A percentile compares a stretch with the other conserved stretches of the same genome.
These are phyloP conservation scores for Inosperma sp. DNA, from an alignment of 768 basidiomycete genomes.

Conservation along the genomic window DNA sequence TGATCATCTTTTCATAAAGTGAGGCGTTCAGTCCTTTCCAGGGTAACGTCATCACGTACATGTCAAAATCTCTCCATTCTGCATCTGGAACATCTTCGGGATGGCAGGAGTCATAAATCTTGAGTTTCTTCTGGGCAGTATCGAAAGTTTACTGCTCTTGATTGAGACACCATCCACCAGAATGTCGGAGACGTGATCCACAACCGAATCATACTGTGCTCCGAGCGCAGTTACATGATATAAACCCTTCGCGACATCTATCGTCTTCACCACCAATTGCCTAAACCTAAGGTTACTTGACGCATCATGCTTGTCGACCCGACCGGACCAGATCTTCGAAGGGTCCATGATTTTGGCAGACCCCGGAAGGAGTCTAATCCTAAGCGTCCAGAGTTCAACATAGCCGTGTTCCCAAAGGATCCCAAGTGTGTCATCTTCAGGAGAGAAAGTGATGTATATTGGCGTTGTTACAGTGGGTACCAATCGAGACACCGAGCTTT, in stretches of 20 bases:
- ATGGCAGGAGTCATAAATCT: conserved; percentile 39
- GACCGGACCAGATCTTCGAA: conserved; percentile 32
- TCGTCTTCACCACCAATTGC: conserved; percentile 24
- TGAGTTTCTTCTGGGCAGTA: conserved; percentile 40
- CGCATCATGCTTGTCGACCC: conserved; percentile 13
- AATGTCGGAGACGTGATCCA: conserved; percentile 32
- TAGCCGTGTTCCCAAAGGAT: conserved; percentile 67
- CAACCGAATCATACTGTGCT: conserved; percentile 20
- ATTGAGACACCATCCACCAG: conserved; percentile 20
- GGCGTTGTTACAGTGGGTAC: conserved; percentile 41
- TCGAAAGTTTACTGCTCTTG: conserved; percentile 14
- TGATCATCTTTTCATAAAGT: conserved; percentile 1
- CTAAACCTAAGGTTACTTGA: conserved; percentile 25
- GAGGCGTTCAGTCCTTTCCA: too few species aligned
- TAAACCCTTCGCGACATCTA: conserved; percentile 9
- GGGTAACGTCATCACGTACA: conserved; percentile 30
- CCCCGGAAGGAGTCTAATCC: conserved; percentile 56
- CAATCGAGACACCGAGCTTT: conserved; percentile 15
- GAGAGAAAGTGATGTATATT: conserved; percentile 61
- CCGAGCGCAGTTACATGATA: conserved; percentile 39
- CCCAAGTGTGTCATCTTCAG: conserved; percentile 52
- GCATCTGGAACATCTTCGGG: conserved; percentile 36
- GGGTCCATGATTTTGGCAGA: conserved; percentile 60
- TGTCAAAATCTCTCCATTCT: conserved; percentile 44
- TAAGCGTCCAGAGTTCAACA: conserved; percentile 65